These are phyloP conservation scores for Lachancea thermotolerans DNA, from an alignment of 805 yeast species.

Conservation along the genomic window DNA sequence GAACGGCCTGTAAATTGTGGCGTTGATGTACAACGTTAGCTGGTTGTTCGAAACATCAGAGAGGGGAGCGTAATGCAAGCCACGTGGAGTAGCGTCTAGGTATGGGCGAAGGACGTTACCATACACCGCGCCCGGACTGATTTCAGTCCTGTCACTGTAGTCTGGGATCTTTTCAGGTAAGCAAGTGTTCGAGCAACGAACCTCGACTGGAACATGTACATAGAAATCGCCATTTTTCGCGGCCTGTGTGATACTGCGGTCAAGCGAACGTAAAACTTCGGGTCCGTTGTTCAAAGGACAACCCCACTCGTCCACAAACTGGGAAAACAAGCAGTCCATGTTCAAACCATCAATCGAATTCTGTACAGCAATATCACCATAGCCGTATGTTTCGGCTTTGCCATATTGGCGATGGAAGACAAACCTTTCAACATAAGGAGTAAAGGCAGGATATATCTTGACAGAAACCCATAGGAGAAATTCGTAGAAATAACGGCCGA, in stretches of 20 bases:
- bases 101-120: slow-evolving; percentile 81
- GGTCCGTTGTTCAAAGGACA: slow-evolving; percentile 78
- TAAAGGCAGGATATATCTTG: slow-evolving; percentile 61
- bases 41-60: slow-evolving; percentile 55
- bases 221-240: slow-evolving; percentile 55
- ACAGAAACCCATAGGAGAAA: slow-evolving; percentile 73
- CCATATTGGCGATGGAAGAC: slow-evolving; percentile 85
- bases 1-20: slow-evolving; percentile 96
- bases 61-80: slow-evolving; percentile 45
- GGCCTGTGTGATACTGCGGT: slow-evolving; percentile 55
- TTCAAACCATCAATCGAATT: slow-evolving; percentile 80
- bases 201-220: slow-evolving; percentile 94
- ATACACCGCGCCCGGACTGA: slow-evolving; percentile 68
- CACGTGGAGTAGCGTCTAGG: slow-evolving; percentile 70
- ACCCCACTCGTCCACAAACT: slow-evolving; percentile 97
- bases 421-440: slow-evolving; percentile 80
- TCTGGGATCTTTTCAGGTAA: slow-evolving; percentile 38
- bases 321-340: slow-evolving; percentile 93
- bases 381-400: slow-evolving; percentile 52
- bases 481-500: slow-evolving; percentile 79
- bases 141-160: slow-evolving; percentile 42
- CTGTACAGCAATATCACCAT: slow-evolving; percentile 63
- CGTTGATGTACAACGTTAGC: slow-evolving; percentile 80
- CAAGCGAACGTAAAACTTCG: slow-evolving; percentile 58
- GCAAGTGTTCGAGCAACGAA: slow-evolving; percentile 85